Evolutionary conservation across 768 basidiomycete genomes (phyloP), one percentile per base, ranked within the genome.

Genomic region (Clitopilus hobsonii): DNA sequence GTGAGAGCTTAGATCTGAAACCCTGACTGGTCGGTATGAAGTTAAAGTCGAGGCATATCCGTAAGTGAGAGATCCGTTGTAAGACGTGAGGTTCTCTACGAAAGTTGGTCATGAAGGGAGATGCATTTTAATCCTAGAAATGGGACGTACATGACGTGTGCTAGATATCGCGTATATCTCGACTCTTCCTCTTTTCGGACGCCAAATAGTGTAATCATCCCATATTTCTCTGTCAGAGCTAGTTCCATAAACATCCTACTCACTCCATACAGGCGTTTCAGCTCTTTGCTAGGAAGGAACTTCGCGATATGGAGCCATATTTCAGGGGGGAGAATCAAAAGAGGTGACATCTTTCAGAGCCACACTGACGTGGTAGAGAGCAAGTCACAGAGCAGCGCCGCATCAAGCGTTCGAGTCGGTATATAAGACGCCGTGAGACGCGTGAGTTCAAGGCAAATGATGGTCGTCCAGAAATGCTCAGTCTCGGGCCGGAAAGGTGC

Each of bases 251-350:
- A 61, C 1, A 54, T 41, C 27, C 59, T 51, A 38, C 59, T 62
- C n/a, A 65, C 54, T 30, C 61, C 54, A 52, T 62, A 63, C 1
- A 65, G 57, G 32, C 59, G 54, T 11, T 55, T 53, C 30, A 65
- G 38, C 0, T 58, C 55, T 22, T 55, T 52, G 20, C 25, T 20
- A 22, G 62, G 59, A 36, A 65, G 59, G 52, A 60, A 65, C 41
- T 57, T 52, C 1, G 61, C 57, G 26, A 63, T 61, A 24, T 55
- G 38, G 16, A 59, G 28, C 64, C 62, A 63, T 16, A 63, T 56
- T 22, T 65, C 64, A 14, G 47, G 24, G 10, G 32, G 32, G 13
- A 36, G 32, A n/a, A n/a, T 36, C 13, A 11, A n/a, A n/a, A n/a
- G n/a, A n/a, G n/a, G n/a, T n/a, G n/a, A n/a, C n/a, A n/a, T n/a